Base-by-base conservation (phyloP, 1,139 yeast species). In the Pichia sp. region DNA sequence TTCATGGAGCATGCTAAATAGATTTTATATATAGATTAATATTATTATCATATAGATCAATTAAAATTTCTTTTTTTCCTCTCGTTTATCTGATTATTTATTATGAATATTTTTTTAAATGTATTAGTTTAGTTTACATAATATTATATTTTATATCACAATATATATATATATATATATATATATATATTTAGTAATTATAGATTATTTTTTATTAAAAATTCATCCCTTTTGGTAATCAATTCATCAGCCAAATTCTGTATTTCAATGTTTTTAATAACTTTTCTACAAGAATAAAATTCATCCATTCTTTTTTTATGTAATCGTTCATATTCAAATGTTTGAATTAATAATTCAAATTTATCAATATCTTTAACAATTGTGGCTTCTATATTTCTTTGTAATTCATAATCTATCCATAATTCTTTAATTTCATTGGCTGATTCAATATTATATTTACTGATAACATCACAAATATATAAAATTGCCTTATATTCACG, bases 351-450 rank as follows among this genome's bases (percentile, higher is more conserved):
- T 79, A 92, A 80, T 67, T 92, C 98, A 59, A 80, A 87, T 72
- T 92, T 92, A 65, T 92, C 98, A 48, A 92, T 80, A 63, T 92
- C 97, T 65, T 92, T 92, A 48, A 89, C 96, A 57, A 86, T 87
- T 46, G 82, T 73, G 6, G 97, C 96, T 63, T 92, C 98, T 25
- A 78, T 65, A 40, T 83, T 76, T 54, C 90, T 71, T 54, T 86
- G 81, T 57, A 84, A 81, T 66, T 92, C 98, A 64, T 92, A 92
- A 64, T 90, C 97, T 49, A 81, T 69, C 96, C 97, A 92, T 52
- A 82, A 73, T 38, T 79, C 82, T 54, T 74, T 65, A 47, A 92
- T 72, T 53, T 86, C 92, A 28, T 67, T 59, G 8, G 95, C 81
- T 35, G 85, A 87, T 12, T 55, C 60, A 12, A 67, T 66, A 60